Conservation (phyloP, 176 grass and related monocot species). For the Avena sativa region DNA sequence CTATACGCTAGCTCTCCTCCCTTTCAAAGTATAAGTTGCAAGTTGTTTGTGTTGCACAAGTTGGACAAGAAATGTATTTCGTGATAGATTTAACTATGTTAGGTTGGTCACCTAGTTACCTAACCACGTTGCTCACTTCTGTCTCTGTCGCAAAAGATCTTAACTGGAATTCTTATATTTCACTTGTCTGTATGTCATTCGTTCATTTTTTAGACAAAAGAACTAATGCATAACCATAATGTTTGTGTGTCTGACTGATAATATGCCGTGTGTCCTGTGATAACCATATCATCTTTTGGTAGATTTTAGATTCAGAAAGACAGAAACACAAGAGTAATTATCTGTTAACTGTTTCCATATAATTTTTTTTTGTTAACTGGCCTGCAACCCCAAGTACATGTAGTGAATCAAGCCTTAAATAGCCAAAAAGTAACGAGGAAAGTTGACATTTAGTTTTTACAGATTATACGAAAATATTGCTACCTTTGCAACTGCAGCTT, state of each 20-base stretch:
- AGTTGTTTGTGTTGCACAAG: conserved; percentile 2
- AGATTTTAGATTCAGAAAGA: background rate
- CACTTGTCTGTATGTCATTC: conserved; percentile 29
- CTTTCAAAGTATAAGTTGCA: conserved; percentile 23
- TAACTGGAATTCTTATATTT: background rate
- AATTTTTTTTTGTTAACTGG: background rate
- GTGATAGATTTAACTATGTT: conserved; percentile 37
- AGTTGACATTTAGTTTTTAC: background rate
- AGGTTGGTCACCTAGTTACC: conserved; percentile 59
- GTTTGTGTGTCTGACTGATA: conserved; percentile 29
- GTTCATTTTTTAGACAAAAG: background rate
- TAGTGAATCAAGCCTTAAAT: background rate
- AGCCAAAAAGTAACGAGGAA: background rate
- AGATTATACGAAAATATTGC: background rate
- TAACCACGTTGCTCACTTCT: conserved; percentile 30
- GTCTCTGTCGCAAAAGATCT: conserved; percentile 31
- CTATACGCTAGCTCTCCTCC: background rate
- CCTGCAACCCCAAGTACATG: background rate
- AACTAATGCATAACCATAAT: background rate
- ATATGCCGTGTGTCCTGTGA: background rate
- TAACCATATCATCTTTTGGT: background rate
- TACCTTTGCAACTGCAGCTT: background rate
- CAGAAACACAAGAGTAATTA: background rate
- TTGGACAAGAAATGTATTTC: conserved; percentile 42
- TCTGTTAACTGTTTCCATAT: background rate